Conservation (phyloP, 78 protist genomes). For the Protostelium mycophagum region DNA sequence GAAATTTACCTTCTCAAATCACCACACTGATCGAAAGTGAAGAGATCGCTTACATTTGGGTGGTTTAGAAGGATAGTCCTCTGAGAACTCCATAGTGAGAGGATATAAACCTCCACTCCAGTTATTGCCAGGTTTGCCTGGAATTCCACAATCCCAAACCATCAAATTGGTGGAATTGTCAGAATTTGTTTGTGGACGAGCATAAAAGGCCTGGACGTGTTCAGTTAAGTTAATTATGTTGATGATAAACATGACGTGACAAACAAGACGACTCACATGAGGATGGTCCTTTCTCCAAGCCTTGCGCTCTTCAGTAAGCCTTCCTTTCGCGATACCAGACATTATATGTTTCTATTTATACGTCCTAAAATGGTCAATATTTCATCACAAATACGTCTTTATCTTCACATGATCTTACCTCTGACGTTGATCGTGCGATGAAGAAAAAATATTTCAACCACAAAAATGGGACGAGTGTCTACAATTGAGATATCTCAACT, state of each 20-base stretch:
- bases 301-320: constrained; percentile 88
- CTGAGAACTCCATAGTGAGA: constrained; percentile 81
- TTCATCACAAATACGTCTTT: no score
- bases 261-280: constrained; percentile 27
- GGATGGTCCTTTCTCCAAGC: constrained; percentile 91
- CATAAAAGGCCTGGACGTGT: constrained; percentile 62
- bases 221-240: neutral
- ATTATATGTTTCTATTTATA: no score
- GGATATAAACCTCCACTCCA: constrained; percentile 94
- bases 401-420: no score
- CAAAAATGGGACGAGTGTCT: no score
- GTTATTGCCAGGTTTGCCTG: constrained; percentile 78
- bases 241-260: neutral
- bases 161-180: constrained; percentile 69
- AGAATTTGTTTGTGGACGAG: constrained; percentile 48
- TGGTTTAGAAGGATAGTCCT: constrained; percentile 93
- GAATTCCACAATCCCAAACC: constrained; percentile 85
- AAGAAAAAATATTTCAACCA: no score
- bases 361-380: no score
- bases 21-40: neutral
- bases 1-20: constrained; percentile 35
- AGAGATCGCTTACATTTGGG: constrained; percentile 80
- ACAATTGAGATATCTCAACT: neutral
- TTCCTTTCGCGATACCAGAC: constrained; percentile 71
- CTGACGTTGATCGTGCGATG: no score